Base-by-base conservation (phyloP, 257 asterid species). In the Phtheirospermum japonicum region DNA sequence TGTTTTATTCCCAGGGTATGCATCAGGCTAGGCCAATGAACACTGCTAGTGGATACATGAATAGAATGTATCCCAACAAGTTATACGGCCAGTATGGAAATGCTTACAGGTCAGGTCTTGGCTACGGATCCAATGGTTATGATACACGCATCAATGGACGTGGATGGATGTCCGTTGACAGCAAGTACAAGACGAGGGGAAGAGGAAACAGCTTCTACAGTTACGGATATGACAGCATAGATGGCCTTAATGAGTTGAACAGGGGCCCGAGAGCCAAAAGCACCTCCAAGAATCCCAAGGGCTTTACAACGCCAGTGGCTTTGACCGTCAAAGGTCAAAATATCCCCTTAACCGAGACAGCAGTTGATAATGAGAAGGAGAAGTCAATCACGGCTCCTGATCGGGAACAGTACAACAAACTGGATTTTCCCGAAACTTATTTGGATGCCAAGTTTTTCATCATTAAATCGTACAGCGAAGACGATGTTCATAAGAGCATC, bases 241-340 rank as follows among this genome's bases (percentile, higher is more conserved):
- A 83, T 72, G 83, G 89, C 31, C 73, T 86, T 64, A 83, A 83
- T 59, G 91, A 86, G 67, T 71, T 86, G 75, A 86, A 86, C 80
- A 61, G 90, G 70, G 91, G 95, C 14, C 91, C 95, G 2, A 71
- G 95, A 71, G 75, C 85, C 39, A 83, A 83, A 67, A 64, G 12
- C 5, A 48, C 71, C 66, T 31, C 82, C 9, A 83, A 72, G 80
- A 76, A 50, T 48, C 69, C 70, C 2, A 26, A 83, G 75, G 83
- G 74, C 18, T 77, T 73, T 62, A 49, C 71, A 0, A 49, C 71
- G 0, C 87, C 86, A 36, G 75, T 73, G 13, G 63, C 82, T 23
- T 63, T 86, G 59, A 82, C 76, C 46, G 89, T 77, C 57, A 81
- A 82, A 66, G 91, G 83, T 57, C 89, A 81, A 72, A 84, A 58